Conservation (phyloP, 768 basidiomycete genomes). For the Peribolospora baueri region DNA sequence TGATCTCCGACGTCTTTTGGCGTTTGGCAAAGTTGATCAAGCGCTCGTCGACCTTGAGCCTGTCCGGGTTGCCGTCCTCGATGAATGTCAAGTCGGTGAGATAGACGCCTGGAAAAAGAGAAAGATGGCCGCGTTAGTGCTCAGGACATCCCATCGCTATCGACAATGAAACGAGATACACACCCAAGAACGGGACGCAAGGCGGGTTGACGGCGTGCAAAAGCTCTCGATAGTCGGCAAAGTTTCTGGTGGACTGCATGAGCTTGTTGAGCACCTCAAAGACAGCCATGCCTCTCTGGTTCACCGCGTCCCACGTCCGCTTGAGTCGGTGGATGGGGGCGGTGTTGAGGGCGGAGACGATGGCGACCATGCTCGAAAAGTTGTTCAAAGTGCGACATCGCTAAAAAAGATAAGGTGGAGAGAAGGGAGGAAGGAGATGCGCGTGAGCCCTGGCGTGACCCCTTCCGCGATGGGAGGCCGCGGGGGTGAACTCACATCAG, state of each 20-base stretch:
- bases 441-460: not conserved
- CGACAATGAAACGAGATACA: slow-evolving; percentile 11
- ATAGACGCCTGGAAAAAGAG: slow-evolving; percentile 46
- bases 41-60: slow-evolving; percentile 30
- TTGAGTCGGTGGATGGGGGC: slow-evolving; percentile 79
- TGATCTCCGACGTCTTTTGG: slow-evolving; percentile 82
- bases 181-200: slow-evolving; percentile 91
- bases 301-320: slow-evolving; percentile 78
- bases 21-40: slow-evolving; percentile 84
- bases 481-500: slow-evolving; percentile 40
- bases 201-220: slow-evolving; percentile 67
- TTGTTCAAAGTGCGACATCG: slow-evolving; percentile 73
- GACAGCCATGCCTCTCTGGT: slow-evolving; percentile 42
- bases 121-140: not conserved
- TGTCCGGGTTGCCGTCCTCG: slow-evolving; percentile 83
- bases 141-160: not conserved
- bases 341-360: slow-evolving; percentile 79
- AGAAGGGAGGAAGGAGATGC: not conserved
- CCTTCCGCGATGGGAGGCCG: not conserved
- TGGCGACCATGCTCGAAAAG: slow-evolving; percentile 90
- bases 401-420: slow-evolving; percentile 22
- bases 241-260: slow-evolving; percentile 81
- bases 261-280: slow-evolving; percentile 65
- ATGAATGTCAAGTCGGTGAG: slow-evolving; percentile 92
- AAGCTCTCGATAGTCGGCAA: slow-evolving; percentile 65